These are phyloP conservation scores for Rhizodiscina lignyota DNA, from an alignment of 495 filamentous ascomycete species.

Conservation along the genomic window DNA sequence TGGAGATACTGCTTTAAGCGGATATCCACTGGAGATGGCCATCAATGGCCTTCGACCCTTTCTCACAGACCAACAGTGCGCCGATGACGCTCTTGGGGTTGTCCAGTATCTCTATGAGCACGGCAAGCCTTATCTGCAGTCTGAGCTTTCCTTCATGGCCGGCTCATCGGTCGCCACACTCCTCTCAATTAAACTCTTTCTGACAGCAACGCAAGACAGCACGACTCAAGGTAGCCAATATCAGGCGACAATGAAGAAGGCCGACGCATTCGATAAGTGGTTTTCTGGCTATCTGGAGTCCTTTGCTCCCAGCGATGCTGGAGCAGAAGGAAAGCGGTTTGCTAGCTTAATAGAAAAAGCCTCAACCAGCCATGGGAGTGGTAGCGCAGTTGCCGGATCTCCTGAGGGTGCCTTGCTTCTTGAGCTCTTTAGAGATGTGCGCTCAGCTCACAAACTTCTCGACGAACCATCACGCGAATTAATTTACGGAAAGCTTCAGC, in stretches of 20 bases:
- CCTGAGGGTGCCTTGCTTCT: conserved; percentile 58
- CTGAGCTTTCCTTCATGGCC: conserved; percentile 54
- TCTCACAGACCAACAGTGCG: conserved; percentile 64
- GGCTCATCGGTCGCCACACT: conserved; percentile 63
- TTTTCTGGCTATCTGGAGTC: conserved; percentile 45
- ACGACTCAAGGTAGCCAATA: conserved; percentile 66
- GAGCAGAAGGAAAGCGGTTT: too few species aligned
- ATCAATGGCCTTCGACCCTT: conserved; percentile 66
- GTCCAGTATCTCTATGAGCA: conserved; percentile 65
- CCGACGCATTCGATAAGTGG: conserved; percentile 53
- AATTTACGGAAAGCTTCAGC: conserved; percentile 56
- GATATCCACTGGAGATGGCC: conserved; percentile 86
- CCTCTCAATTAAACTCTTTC: conserved; percentile 54
- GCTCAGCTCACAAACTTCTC: conserved; percentile 40
- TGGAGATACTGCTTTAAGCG: conserved; percentile 47
- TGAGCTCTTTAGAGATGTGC: conserved; percentile 57
- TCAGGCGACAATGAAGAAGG: conserved; percentile 47
- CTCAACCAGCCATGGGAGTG: conserved; percentile 44
- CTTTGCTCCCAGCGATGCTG: too few species aligned
- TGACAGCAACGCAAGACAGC: conserved; percentile 46
- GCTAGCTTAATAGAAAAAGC: not conserved
- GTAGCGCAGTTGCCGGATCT: conserved; percentile 40
- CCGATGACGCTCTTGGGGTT: conserved; percentile 82
- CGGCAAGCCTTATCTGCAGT: conserved; percentile 44
- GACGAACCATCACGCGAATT: conserved; percentile 50